Base-by-base conservation (phyloP, 257 asterid species). In the Oldenlandia corymbosa region DNA sequence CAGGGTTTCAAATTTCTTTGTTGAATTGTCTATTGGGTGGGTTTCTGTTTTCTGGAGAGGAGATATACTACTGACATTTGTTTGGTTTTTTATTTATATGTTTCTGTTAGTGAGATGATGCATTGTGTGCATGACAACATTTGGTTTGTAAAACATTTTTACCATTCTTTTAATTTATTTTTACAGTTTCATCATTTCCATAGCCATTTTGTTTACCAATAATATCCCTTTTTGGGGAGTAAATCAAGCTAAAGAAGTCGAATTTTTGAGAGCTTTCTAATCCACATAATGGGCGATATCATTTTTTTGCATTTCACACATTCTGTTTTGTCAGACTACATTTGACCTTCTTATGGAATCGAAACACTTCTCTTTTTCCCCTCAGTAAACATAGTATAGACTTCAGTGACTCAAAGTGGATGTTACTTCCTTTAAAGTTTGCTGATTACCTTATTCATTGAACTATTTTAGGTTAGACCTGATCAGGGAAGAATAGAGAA, bases 401-500 rank as follows among this genome's bases (percentile, higher is more conserved):
- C n/a, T n/a, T n/a, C n/a, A n/a, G n/a, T n/a, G n/a, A n/a, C n/a
- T n/a, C n/a, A n/a, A n/a, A n/a, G n/a, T n/a, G 14, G 31, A 1
- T 31, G 58, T 18, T 20, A 36, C 7, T n/a, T 37, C 60, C 46
- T 42, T 16, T 54, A 8, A 42, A 26, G 13, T 57, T 30, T 60
- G 62, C 45, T 43, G 51, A 62, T 53, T 34, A 37, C 42, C 37
- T 75, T n/a, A 17, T 31, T 31, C 62, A 54, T 64, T 37, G 54
- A 68, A 47, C 46, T 47, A 50, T 71, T 68, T 64, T 85, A 93
- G 99, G 76, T 93, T 57, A 83, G 72, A 67, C 86, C 88, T 65
- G 96, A 88, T 74, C 94, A 78, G 68, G 92, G 90, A 72, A 87
- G 99, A 80, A 90, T 93, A 51, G 99, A 93, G 81, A 93, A 93